Base-by-base conservation (phyloP, 371 early-diverging fungal genomes). In the Thermomucor indicae-seudaticae region DNA sequence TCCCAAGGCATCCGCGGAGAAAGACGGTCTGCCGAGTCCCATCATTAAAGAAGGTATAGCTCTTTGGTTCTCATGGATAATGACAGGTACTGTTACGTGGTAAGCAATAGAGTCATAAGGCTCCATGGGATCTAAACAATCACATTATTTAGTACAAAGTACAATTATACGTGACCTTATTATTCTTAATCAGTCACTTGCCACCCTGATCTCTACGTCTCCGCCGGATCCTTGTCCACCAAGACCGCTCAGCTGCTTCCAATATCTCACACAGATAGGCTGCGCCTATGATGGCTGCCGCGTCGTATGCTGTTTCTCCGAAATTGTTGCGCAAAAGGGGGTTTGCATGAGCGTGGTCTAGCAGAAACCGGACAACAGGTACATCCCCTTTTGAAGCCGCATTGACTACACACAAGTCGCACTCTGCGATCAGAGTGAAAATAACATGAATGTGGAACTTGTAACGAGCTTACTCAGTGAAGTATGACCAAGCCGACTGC, bases 221-320 rank as follows among this genome's bases (percentile, higher is more conserved):
- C n/a, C n/a, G n/a, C n/a, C n/a, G n/a, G n/a, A n/a, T n/a, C n/a
- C n/a, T n/a, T n/a, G 27, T 39, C 25, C 58, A 47, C 27, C 62
- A 43, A 4, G 27, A 38, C 10, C 57, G 38, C 19, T 82, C 86
- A 11, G 81, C 74, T 25, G 62, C 78, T 44, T 85, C 78, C 16
- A 86, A 52, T 57, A 85, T 64, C 41, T 83, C 81, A 51, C 89
- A 88, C 19, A 88, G 69, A 54, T 84, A 75, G 1, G 64, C 67
- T 49, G 57, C 63, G 35, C 79, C 80, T 16, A 70, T 64, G 40
- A 77, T 74, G 0, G 91, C 89, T 2, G 89, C 90, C n/a, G 85
- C 80, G 64, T 90, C 90, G 60, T 89, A 88, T 0, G 93, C 91
- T 7, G 81, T 72, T 53, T 92, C 92, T 3, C 78, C 84, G 59